Evolutionary conservation across 148 eudicot genomes (phyloP).

Genomic region (Vaccinium myrtillus): DNA sequence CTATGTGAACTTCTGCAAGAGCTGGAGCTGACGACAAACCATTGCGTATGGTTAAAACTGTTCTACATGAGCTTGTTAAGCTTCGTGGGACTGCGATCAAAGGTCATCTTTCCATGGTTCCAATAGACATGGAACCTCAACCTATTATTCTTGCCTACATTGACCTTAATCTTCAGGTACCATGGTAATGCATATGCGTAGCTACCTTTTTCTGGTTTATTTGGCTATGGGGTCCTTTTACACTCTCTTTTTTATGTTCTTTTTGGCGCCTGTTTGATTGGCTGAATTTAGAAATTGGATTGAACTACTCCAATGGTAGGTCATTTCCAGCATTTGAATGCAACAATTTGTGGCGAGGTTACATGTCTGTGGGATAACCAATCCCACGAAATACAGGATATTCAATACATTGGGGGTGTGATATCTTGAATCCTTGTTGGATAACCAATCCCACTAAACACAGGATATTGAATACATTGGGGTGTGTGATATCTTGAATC

Average conservation of each 20-base stretch:
- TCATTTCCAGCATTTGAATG: neutral
- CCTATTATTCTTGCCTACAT: conserved; percentile 98
- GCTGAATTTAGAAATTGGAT: neutral
- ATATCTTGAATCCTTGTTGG: neutral
- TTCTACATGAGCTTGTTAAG: conserved; percentile 97
- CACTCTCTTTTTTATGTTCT: neutral
- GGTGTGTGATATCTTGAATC: neutral
- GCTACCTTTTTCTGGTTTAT: neutral
- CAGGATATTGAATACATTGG: neutral
- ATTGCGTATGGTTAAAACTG: conserved; percentile 97
- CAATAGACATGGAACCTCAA: conserved; percentile 93
- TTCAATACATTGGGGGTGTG: neutral
- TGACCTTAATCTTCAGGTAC: conserved; percentile 96
- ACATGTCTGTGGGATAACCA: neutral
- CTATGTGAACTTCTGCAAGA: conserved; percentile 32
- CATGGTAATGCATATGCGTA: neutral
- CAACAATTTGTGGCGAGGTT: neutral
- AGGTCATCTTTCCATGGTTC: conserved; percentile 96
- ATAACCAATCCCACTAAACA: neutral
- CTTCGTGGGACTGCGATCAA: conserved; percentile 95
- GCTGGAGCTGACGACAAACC: conserved; percentile 99
- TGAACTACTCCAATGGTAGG: neutral
- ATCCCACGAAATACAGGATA: neutral
- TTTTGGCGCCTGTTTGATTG: neutral
- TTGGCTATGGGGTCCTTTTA: neutral